Conservation (phyloP, 2,329 filamentous ascomycete genomes). For the Fusarium sp. region DNA sequence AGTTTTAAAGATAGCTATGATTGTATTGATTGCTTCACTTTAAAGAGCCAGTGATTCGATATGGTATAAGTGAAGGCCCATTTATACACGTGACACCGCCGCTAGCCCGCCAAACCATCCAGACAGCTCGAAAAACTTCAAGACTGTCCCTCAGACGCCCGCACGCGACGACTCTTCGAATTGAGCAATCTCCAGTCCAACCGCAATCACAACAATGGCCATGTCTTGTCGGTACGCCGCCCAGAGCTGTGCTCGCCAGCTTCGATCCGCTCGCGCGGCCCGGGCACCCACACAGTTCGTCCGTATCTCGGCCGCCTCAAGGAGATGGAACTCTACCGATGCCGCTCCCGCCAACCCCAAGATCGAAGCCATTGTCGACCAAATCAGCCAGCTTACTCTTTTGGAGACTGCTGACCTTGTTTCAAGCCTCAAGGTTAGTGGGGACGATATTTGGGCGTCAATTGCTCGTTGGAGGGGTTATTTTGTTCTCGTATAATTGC, state of each 20-base stretch:
- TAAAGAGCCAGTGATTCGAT: slow-evolving; percentile 2
- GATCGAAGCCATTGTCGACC: slow-evolving; percentile 94
- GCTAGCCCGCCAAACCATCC: slow-evolving; percentile 41
- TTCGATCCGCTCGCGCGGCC: slow-evolving; percentile 63
- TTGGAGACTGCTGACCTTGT: slow-evolving; percentile 98
- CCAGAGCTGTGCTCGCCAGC: slow-evolving; percentile 73
- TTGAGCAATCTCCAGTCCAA: slow-evolving; percentile 46
- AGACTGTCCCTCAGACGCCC: slow-evolving; percentile 47
- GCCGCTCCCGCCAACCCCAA: slow-evolving; percentile 81
- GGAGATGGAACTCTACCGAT: slow-evolving; percentile 91
- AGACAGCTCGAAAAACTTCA: slow-evolving; percentile 60
- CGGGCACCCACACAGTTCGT: slow-evolving; percentile 62
- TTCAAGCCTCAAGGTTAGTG: slow-evolving; percentile 86
- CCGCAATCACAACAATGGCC: slow-evolving; percentile 64
- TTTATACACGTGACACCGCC: slow-evolving; percentile 35
- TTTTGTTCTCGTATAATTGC: slow-evolving; percentile 7
- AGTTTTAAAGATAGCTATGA: background rate
- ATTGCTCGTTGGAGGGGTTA: slow-evolving; percentile 21
- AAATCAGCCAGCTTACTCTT: slow-evolving; percentile 98
- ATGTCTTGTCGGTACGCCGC: slow-evolving; percentile 73
- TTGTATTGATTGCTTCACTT: background rate
- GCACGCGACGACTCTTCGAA: slow-evolving; percentile 48
- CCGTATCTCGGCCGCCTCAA: slow-evolving; percentile 63
- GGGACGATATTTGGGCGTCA: slow-evolving; percentile 39
- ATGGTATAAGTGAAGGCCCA: slow-evolving; percentile 21